Conservation (phyloP, 495 filamentous ascomycete genomes). For the Amniculicola lignicola region DNA sequence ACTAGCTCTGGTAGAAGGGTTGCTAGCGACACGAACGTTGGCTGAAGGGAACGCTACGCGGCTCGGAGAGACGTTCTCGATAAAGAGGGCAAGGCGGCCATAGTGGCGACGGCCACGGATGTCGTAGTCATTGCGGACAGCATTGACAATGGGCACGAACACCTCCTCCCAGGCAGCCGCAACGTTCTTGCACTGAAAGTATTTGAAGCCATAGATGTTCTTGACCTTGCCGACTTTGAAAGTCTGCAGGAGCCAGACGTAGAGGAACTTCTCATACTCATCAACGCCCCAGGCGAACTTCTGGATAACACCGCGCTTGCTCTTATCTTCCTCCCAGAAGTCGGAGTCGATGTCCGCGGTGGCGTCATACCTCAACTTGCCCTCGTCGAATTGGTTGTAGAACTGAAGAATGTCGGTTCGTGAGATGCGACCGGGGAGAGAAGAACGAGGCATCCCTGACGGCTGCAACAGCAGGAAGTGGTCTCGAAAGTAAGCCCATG, state of each 20-base stretch:
- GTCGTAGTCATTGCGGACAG: constrained; percentile 12
- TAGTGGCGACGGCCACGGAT: constrained; percentile 15
- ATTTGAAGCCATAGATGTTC: constrained; percentile 16
- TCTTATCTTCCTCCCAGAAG: neutral
- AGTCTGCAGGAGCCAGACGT: constrained; percentile 19
- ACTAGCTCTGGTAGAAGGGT: neutral
- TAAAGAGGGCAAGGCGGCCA: constrained; percentile 18
- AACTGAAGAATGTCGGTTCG: constrained; percentile 5
- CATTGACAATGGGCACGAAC: constrained; percentile 21
- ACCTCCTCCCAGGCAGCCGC: constrained; percentile 17
- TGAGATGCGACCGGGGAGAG: constrained; percentile 2
- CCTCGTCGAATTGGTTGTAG: constrained; percentile 21
- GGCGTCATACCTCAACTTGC: constrained; percentile 14
- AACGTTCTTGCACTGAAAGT: constrained; percentile 12
- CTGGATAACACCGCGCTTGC: neutral
- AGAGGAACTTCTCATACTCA: constrained; percentile 20
- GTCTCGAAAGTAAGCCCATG: constrained; percentile 25
- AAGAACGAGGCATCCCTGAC: neutral
- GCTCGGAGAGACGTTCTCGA: constrained; percentile 14
- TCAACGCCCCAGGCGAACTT: constrained; percentile 5
- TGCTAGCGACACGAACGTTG: constrained; percentile 5
- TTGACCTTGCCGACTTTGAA: constrained; percentile 17
- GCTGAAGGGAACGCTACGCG: constrained; percentile 19
- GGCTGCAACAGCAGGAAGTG: constrained; percentile 11
- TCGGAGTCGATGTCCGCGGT: constrained; percentile 3